Base-by-base conservation (phyloP, 345 rosid genomes). In the Abelmoschus esculentus region DNA sequence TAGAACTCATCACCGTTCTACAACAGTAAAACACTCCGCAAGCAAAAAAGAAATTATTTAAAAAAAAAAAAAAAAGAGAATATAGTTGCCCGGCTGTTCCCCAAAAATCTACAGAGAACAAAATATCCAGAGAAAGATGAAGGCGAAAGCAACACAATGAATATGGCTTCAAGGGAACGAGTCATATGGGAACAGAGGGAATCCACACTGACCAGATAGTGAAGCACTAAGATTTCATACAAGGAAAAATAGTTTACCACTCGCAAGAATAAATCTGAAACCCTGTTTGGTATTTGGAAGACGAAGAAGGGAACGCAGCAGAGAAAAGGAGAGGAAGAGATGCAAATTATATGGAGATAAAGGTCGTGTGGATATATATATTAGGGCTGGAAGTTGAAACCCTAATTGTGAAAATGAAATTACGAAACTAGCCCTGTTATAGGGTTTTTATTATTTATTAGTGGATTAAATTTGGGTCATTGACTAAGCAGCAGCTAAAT, bases 81-180 rank as follows among this genome's bases (percentile, higher is more conserved):
- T 90, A 10, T 90, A 85, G 96, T 61, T 86, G 85, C 83, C 80
- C 74, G n/a, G 40, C 36, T 63, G 63, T 26, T 26, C 79, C 70
- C 84, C 80, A 80, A 18, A 61, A 74, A 44, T 40, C 8, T n/a
- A 2, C 11, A 22, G 17, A n/a, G 2, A 2, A 3, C 17, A 12
- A 12, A 11, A 5, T 0, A 6, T 18, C 42, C 22, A 11, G 19
- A 73, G 74, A 71, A 69, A 61, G 6, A 38, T 50, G 7, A n/a
- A 0, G 67, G 18, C 11, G 42, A 63, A 69, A 72, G 81, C 86
- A 89, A 79, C 97, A 87, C 92, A 71, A 71, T 62, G 31, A 0
- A 34, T 91, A 11, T 87, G 47, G 97, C 96, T 86, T 91, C 96
- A 76, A 87, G 90, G 96, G 97, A 91, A 87, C 92, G 96, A 89